A percentile compares a stretch with the other conserved stretches of the same genome.
Evolutionary conservation across 768 basidiomycete genomes (phyloP).

Genomic region (Rhizopogon vulgaris): DNA sequence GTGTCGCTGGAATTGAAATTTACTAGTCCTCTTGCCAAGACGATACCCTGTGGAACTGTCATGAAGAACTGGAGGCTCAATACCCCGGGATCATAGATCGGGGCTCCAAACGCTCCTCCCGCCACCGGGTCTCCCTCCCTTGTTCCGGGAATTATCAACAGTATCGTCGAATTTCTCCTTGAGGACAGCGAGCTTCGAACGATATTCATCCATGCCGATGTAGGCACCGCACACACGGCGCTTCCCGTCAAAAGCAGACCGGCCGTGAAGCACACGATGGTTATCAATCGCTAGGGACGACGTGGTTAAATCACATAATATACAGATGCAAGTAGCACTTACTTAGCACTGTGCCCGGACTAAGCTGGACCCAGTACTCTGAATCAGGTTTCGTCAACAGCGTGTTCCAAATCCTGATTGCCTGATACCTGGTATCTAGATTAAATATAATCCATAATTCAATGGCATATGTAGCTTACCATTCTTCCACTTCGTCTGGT

Average conservation of each 20-base stretch:
- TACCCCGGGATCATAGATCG: constrained; percentile 33
- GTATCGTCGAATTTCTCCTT: constrained; percentile 46
- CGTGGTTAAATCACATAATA: not conserved
- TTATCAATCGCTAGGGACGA: constrained; percentile 71
- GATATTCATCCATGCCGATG: constrained; percentile 85
- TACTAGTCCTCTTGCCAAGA: too few species aligned
- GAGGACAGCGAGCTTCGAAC: constrained; percentile 68
- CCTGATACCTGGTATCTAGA: constrained; percentile 55
- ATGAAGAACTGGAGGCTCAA: not conserved
- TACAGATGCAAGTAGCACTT: constrained; percentile 22
- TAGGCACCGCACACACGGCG: constrained; percentile 96
- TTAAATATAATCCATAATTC: not conserved
- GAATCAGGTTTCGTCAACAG: constrained; percentile 74
- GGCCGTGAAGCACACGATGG: constrained; percentile 89
- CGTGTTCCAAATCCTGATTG: constrained; percentile 72
- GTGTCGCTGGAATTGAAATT: too few species aligned
- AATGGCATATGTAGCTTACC: constrained; percentile 35
- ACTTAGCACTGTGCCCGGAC: constrained; percentile 83
- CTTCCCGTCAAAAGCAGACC: constrained; percentile 84
- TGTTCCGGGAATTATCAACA: constrained; percentile 9
- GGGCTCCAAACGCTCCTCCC: constrained; percentile 55
- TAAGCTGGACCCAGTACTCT: constrained; percentile 89
- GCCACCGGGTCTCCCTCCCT: constrained; percentile 11
- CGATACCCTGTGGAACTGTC: not conserved
- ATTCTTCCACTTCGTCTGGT: constrained; percentile 61